These are phyloP conservation scores for Blastocystis sp. DNA, from an alignment of 352 stramenopile species.

Conservation along the genomic window DNA sequence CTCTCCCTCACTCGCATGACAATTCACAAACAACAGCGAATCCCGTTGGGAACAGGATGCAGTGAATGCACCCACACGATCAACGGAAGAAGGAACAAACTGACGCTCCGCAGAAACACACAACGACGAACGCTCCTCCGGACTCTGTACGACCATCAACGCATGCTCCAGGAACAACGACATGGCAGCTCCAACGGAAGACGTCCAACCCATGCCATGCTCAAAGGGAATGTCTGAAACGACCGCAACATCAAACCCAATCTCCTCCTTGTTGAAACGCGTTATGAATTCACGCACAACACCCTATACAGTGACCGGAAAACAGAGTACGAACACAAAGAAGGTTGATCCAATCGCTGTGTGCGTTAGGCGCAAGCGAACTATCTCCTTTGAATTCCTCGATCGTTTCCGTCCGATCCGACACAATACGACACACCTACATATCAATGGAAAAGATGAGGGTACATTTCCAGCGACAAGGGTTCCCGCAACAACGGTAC, in stretches of 20 bases:
- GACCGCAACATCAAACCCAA: slow-evolving; percentile 74
- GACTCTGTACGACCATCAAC: background rate
- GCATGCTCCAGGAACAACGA: slow-evolving; percentile 79
- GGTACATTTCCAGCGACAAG: background rate
- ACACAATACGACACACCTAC: slow-evolving; percentile 1
- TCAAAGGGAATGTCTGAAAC: slow-evolving; percentile 78
- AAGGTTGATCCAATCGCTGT: background rate
- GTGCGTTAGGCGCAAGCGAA: background rate
- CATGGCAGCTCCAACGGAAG: slow-evolving; percentile 77
- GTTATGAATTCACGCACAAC: slow-evolving; percentile 57
- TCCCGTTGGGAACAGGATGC: slow-evolving; percentile 73
- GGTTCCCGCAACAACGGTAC: slow-evolving; percentile 35
- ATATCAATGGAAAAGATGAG: background rate
- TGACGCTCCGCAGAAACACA: slow-evolving; percentile 83
- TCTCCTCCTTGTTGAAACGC: slow-evolving; percentile 59
- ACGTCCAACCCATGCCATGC: slow-evolving; percentile 77
- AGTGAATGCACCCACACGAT: slow-evolving; percentile 90
- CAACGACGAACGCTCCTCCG: slow-evolving; percentile 71
- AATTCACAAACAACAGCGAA: slow-evolving; percentile 80
- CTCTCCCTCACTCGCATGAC: slow-evolving; percentile 70
- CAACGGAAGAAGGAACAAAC: slow-evolving; percentile 74
- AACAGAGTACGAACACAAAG: background rate
- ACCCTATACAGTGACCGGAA: background rate
- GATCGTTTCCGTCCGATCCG: background rate
- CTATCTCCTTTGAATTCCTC: slow-evolving; percentile 49